These are phyloP conservation scores for Carallia brachiata DNA, from an alignment of 345 rosid genomes.

Conservation along the genomic window DNA sequence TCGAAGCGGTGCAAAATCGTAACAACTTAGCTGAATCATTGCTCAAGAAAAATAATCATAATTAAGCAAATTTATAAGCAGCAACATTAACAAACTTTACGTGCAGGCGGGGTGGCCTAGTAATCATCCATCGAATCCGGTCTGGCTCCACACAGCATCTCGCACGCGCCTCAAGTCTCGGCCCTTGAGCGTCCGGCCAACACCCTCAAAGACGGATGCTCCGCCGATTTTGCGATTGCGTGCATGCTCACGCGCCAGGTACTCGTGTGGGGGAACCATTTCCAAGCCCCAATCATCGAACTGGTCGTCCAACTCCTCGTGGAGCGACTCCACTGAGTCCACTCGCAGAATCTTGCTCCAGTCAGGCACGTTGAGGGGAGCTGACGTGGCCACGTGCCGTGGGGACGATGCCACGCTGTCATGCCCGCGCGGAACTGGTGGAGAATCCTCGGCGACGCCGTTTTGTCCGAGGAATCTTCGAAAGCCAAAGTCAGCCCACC, in stretches of 20 bases:
- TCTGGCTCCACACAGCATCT: constrained; percentile 85
- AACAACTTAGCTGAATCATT: constrained; percentile 41
- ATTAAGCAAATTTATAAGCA: not conserved
- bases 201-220: constrained; percentile 76
- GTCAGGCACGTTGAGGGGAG: constrained; percentile 89
- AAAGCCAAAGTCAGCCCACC: constrained; percentile 77
- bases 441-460: constrained; percentile 58
- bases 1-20: constrained; percentile 21
- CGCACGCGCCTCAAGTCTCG: constrained; percentile 89
- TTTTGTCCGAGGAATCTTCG: constrained; percentile 40
- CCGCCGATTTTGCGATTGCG: constrained; percentile 45
- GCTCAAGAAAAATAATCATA: constrained; percentile 20
- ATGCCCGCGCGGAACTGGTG: constrained; percentile 63
- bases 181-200: constrained; percentile 88
- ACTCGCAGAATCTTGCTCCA: constrained; percentile 86
- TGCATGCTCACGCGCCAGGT: constrained; percentile 62
- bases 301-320: constrained; percentile 68
- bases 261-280: constrained; percentile 96
- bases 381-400: constrained; percentile 69
- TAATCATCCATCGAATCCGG: constrained; percentile 25
- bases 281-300: constrained; percentile 48
- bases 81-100: constrained; percentile 18
- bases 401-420: constrained; percentile 39
- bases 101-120: constrained; percentile 13
- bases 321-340: constrained; percentile 75